Conservation (phyloP, 371 early-diverging fungal genomes). For the Dichotomocladium elegans region DNA sequence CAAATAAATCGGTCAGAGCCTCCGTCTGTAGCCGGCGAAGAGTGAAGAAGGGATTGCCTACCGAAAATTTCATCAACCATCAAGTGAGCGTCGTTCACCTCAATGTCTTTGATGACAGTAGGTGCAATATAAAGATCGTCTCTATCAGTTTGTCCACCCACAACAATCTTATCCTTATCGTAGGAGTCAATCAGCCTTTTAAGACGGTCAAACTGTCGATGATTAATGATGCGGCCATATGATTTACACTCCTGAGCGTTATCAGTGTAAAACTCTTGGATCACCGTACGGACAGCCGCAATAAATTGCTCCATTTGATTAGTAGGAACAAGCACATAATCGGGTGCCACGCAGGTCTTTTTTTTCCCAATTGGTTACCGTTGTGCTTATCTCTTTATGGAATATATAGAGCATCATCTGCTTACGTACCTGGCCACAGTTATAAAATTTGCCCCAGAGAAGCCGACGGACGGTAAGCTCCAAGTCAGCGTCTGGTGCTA, state of each 20-base stretch:
- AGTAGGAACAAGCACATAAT: constrained; percentile 72
- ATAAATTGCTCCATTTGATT: constrained; percentile 51
- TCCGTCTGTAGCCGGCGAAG: too few species aligned
- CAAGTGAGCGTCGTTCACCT: constrained; percentile 41
- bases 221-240: constrained; percentile 68
- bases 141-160: constrained; percentile 60
- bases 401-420: neutral
- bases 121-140: constrained; percentile 64
- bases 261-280: constrained; percentile 48
- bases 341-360: constrained; percentile 85
- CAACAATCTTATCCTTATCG: constrained; percentile 39
- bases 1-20: too few species aligned
- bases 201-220: constrained; percentile 70
- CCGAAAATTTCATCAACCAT: constrained; percentile 80
- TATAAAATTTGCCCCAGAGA: constrained; percentile 76
- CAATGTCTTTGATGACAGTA: constrained; percentile 57
- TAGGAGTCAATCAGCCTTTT: constrained; percentile 43
- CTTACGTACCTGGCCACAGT: constrained; percentile 56
- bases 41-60: neutral
- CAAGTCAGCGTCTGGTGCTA: constrained; percentile 66
- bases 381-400: too few species aligned
- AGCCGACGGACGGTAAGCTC: constrained; percentile 66
- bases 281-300: constrained; percentile 31
- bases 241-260: constrained; percentile 48
- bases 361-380: too few species aligned